Conservation (phyloP, 1,139 yeast genomes). For the Arxiozyma telluris region DNA sequence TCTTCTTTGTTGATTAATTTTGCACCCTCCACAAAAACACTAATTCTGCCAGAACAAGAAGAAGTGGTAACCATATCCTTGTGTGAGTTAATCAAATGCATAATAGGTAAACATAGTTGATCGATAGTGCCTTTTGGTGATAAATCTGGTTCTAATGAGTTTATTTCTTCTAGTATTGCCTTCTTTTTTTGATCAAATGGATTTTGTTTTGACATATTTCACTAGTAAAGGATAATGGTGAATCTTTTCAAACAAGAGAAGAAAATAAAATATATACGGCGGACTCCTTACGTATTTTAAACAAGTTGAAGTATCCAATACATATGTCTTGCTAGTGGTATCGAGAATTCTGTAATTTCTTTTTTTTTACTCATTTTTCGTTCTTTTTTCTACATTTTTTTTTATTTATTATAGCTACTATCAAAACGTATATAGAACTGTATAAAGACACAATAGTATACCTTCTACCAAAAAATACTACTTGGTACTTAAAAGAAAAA, state of each 20-base stretch:
- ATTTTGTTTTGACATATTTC: conserved; percentile 27
- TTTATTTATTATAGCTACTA: not conserved
- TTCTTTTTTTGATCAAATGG: conserved; percentile 63
- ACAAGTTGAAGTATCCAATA: no score
- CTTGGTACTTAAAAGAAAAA: no score
- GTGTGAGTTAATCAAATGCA: conserved; percentile 53
- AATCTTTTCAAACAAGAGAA: no score
- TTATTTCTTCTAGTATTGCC: conserved; percentile 48
- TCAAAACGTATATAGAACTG: no score
- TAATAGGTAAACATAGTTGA: conserved; percentile 59
- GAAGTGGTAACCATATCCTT: conserved; percentile 74
- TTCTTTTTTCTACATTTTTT: not conserved
- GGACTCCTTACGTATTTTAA: no score
- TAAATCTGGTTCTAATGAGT: conserved; percentile 47
- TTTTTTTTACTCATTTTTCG: not conserved
- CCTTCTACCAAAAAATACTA: no score
- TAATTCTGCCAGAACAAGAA: conserved; percentile 79
- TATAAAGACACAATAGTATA: no score
- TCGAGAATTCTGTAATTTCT: not conserved
- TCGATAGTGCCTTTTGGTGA: conserved; percentile 86
- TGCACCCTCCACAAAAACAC: conserved; percentile 67
- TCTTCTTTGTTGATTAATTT: conserved; percentile 17
- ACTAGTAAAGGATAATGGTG: no score
- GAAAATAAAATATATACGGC: no score
- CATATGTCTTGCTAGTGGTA: not conserved